Evolutionary conservation across 768 basidiomycete species (phyloP), one percentile per base, ranked within the genome.

Genomic region (Sarcomyxa edulis): DNA sequence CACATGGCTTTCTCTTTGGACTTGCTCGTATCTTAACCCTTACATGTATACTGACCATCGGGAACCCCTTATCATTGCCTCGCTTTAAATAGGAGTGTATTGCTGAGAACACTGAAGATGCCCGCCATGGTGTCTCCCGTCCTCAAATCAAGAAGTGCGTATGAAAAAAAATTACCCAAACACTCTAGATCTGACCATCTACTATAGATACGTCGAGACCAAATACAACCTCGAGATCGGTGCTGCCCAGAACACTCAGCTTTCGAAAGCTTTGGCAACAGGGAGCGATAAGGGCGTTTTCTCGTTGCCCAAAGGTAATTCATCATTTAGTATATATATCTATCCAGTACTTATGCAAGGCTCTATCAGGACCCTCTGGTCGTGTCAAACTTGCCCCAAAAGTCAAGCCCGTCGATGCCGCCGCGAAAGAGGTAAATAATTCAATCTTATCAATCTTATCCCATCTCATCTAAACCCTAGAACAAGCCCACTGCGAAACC

Each of bases 71-170:
- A 36, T 46, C 36, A 43, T 39, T n/a, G n/a, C 15, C 27, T 28
- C 32, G 28, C 38, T 35, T 42, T 44, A 26, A 46, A 48, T 64
- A 93, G 90, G 91, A 93, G 68, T 90, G 87, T 52, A 88, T 95
- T 60, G 61, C 71, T 45, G 71, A 66, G 39, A 64, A 80, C 60
- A 74, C 73, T 6, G 88, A 90, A 22, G 88, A 90, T 47, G 76
- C 84, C 41, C 84, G 90, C 42, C 59, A 58, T 41, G 92, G 91
- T 50, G 92, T 94, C 45, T 94, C 90, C 49, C 82, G 94, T 33
- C 87, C 82, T 39, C 76, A 82, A 53, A 93, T 96, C 68, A 96
- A 96, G 80, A 95, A 89, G 86, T 94, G 69, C 43, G 50, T n/a
- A 5, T 27, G 8, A 23, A 14, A 11, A 4, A 7, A 21, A 26